Evolutionary conservation across 768 basidiomycete species (phyloP).

Genomic region (Trametes villosa): DNA sequence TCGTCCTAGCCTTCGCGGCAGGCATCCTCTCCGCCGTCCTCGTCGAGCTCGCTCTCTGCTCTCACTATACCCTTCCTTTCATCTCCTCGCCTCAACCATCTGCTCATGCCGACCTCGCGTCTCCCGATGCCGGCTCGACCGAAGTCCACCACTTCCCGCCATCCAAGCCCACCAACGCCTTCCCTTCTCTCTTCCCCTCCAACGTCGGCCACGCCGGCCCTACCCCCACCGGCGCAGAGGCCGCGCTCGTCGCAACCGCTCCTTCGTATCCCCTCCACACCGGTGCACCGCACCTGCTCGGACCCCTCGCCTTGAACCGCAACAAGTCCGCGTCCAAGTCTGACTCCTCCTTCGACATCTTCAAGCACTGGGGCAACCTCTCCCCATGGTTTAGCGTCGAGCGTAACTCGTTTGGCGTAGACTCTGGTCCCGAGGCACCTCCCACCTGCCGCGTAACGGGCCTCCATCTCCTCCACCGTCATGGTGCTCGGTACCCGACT

Average conservation of each 20-base stretch:
- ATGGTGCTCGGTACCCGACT: conserved; percentile 77
- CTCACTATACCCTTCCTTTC: conserved; percentile 41
- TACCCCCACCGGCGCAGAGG: conserved; percentile 81
- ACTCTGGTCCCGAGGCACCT: conserved; percentile 72
- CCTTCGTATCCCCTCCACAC: conserved; percentile 81
- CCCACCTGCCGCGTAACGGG: conserved; percentile 72
- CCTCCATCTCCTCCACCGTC: conserved; percentile 79
- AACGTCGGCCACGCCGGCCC: conserved; percentile 76
- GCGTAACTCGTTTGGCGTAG: conserved; percentile 67
- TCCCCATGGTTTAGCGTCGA: conserved; percentile 85
- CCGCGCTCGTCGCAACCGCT: conserved; percentile 72
- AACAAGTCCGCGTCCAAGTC: conserved; percentile 15
- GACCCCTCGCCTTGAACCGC: conserved; percentile 40
- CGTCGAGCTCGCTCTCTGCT: conserved; percentile 53
- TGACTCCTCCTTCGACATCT: conserved; percentile 57
- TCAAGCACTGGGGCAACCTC: conserved; percentile 83
- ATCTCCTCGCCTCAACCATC: conserved; percentile 1
- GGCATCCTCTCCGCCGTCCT: conserved; percentile 56
- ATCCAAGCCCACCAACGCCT: conserved; percentile 68
- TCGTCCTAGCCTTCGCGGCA: conserved; percentile 36
- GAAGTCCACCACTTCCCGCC: conserved; percentile 74
- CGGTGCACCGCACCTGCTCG: conserved; percentile 65
- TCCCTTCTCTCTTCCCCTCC: conserved; percentile 76
- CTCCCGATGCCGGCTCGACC: conserved; percentile 76
- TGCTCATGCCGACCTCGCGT: conserved; percentile 47